Evolutionary conservation across 805 yeast genomes (phyloP).

Genomic region (Pichia exigua): DNA sequence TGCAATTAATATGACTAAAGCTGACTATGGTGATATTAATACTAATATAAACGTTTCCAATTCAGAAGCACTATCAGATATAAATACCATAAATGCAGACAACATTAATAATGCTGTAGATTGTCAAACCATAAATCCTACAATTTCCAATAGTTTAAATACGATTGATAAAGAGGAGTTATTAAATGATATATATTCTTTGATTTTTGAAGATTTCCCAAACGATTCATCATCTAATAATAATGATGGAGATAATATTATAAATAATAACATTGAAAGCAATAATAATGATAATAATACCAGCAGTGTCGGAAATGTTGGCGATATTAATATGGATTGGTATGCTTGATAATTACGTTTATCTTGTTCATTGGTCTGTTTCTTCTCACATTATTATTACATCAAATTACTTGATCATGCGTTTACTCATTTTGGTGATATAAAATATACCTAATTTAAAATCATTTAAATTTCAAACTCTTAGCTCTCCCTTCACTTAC

Average conservation of each 20-base stretch:
- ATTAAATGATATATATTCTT: slow-evolving; percentile 36
- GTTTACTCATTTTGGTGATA: too few relatives aligned
- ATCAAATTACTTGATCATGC: too few relatives aligned
- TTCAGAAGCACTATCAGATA: neutral
- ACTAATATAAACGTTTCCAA: neutral
- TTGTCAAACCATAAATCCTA: neutral
- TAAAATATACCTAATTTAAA: neutral
- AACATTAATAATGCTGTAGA: neutral
- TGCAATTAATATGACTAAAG: neutral
- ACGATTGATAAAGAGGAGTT: slow-evolving; percentile 21
- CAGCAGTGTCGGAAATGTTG: neutral
- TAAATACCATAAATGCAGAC: neutral
- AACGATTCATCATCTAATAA: slow-evolving; percentile 25
- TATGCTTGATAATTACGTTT: neutral
- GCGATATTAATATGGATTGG: neutral
- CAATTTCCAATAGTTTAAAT: neutral
- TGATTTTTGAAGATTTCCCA: slow-evolving; percentile 38
- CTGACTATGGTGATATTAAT: neutral
- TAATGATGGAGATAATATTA: neutral
- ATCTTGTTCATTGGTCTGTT: too few relatives aligned
- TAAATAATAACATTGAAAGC: neutral
- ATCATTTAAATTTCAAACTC: neutral
- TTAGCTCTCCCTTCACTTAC: neutral
- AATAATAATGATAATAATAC: neutral
- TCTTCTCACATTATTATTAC: too few relatives aligned